Conservation (phyloP, 2,329 filamentous ascomycete species). For the Ascochyta rabiei region DNA sequence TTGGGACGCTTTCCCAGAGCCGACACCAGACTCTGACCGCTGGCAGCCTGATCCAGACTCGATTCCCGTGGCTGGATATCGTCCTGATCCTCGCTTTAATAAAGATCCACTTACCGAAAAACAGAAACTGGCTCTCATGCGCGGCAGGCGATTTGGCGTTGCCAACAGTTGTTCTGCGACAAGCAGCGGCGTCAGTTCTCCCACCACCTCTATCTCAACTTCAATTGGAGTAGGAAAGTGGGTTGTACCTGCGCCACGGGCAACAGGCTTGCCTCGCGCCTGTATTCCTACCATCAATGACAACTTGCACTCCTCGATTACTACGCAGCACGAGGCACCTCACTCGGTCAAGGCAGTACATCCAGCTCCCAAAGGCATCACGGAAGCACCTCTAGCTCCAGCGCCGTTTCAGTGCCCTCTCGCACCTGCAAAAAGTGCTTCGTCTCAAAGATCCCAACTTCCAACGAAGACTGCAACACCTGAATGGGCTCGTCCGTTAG, state of each 20-base stretch:
- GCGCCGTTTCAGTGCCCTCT: neutral
- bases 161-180: neutral
- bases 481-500: neutral
- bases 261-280: neutral
- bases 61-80: slow-evolving; percentile 3
- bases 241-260: slow-evolving; percentile 1
- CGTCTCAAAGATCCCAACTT: neutral
- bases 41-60: slow-evolving; percentile 18
- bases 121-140: neutral
- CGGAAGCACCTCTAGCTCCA: neutral
- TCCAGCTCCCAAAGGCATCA: neutral
- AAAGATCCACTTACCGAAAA: neutral
- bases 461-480: neutral
- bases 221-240: neutral
- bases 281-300: neutral
- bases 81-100: slow-evolving; percentile 14
- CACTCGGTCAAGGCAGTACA: neutral
- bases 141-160: neutral
- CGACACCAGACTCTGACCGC: slow-evolving; percentile 10
- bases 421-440: neutral
- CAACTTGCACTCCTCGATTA: too few relatives aligned
- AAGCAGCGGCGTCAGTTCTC: neutral
- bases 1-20: slow-evolving; percentile 18
- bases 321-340: neutral
- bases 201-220: neutral